A percentile compares a stretch with the other conserved stretches of the same genome.
These are phyloP conservation scores for Gryganskiella cystojenkinii DNA, from an alignment of 192 early-diverging fungal genomes.

Conservation along the genomic window DNA sequence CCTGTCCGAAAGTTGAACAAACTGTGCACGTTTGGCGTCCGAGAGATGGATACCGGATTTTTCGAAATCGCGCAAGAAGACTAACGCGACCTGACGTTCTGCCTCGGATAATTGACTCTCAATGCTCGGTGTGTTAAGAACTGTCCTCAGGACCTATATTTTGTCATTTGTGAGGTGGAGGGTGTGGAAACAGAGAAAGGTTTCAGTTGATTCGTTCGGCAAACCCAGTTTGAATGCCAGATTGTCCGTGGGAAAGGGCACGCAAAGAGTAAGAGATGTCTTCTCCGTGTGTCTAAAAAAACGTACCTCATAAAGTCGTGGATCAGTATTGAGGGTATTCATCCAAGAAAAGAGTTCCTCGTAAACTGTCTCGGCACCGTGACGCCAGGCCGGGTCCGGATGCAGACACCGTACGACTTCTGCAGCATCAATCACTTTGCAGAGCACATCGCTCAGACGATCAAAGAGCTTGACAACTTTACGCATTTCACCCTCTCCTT, in stretches of 20 bases:
- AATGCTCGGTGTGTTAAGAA: conserved; percentile 69
- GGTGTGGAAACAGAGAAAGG: not conserved
- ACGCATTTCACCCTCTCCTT: conserved; percentile 66
- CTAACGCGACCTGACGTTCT: conserved; percentile 80
- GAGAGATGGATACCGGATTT: conserved; percentile 93
- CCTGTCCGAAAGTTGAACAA: conserved; percentile 85
- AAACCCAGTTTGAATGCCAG: not conserved
- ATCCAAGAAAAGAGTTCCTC: conserved; percentile 82
- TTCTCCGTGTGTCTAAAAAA: too few species aligned
- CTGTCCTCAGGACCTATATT: conserved; percentile 71
- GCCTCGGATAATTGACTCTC: conserved; percentile 66
- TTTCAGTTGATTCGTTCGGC: too few species aligned
- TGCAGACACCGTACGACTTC: conserved; percentile 95
- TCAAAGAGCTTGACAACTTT: conserved; percentile 90
- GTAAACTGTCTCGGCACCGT: conserved; percentile 84
- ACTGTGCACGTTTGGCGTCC: conserved; percentile 67
- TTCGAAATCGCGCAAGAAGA: conserved; percentile 94
- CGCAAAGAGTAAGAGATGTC: too few species aligned
- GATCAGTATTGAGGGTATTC: conserved; percentile 95
- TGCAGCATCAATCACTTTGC: conserved; percentile 90
- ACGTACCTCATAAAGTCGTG: conserved; percentile 78
- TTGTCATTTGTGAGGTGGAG: not conserved
- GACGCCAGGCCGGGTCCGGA: conserved; percentile 75
- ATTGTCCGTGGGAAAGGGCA: not conserved
- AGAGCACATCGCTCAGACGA: conserved; percentile 87